Conservation (phyloP, 2,329 filamentous ascomycete species). For the Botrytis fabae region DNA sequence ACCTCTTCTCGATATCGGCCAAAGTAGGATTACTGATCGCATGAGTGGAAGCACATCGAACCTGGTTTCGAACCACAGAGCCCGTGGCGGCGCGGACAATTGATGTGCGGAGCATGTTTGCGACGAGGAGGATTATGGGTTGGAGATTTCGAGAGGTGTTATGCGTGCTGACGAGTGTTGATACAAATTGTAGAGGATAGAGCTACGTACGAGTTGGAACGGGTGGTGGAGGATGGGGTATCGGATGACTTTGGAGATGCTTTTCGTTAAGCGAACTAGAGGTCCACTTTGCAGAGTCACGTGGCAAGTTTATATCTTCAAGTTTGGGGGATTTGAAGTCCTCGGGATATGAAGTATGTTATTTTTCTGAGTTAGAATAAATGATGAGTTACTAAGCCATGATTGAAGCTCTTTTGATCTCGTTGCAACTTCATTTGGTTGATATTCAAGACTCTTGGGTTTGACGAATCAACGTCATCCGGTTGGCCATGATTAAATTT, state of each 20-base stretch:
- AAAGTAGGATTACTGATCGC: constrained; percentile 98
- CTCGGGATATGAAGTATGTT: neutral
- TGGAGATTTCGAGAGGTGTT: constrained; percentile 17
- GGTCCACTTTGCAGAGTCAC: constrained; percentile 20
- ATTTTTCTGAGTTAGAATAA: neutral
- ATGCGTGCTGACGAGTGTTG: neutral
- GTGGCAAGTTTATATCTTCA: constrained; percentile 12
- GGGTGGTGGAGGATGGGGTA: constrained; percentile 13
- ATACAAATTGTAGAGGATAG: constrained; percentile 16
- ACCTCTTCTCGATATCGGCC: constrained; percentile 98
- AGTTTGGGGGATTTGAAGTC: neutral
- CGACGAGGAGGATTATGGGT: neutral
- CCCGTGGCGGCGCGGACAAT: constrained; percentile 24
- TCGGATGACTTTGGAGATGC: constrained; percentile 22
- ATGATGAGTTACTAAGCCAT: neutral
- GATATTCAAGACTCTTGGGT: neutral
- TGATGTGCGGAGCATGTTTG: constrained; percentile 30
- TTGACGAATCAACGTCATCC: constrained; percentile 18
- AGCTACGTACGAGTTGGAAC: constrained; percentile 1
- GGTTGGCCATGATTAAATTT: neutral
- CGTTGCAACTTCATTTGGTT: constrained; percentile 7
- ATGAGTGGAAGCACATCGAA: constrained; percentile 55
- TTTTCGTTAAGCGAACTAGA: constrained; percentile 25
- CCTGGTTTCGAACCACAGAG: constrained; percentile 18
- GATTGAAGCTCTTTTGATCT: constrained; percentile 7